These are phyloP conservation scores for Usnea hakonensis DNA, from an alignment of 495 filamentous ascomycete species.

Conservation along the genomic window DNA sequence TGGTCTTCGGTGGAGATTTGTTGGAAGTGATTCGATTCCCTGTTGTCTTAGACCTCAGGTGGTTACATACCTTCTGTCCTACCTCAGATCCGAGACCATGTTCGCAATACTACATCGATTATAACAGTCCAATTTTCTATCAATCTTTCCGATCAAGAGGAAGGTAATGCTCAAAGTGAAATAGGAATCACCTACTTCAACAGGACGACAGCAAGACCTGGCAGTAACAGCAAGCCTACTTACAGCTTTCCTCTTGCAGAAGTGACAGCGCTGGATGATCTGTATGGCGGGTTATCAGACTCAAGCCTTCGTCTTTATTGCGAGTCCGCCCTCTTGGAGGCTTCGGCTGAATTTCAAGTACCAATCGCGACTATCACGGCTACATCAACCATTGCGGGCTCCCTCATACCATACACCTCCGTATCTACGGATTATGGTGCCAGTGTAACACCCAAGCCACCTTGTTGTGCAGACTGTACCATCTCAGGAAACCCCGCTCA, in stretches of 20 bases:
- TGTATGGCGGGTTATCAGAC: background rate
- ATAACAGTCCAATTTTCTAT: background rate
- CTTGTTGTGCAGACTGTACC: background rate
- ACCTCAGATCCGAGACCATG: background rate
- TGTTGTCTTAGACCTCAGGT: too few relatives aligned
- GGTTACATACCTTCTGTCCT: background rate
- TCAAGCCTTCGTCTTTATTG: background rate
- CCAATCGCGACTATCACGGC: background rate
- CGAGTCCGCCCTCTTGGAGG: background rate
- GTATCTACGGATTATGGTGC: background rate
- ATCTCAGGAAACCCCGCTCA: too few relatives aligned
- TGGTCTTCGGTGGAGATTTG: background rate
- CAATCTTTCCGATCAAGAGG: background rate
- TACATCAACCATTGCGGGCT: background rate
- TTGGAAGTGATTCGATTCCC: background rate
- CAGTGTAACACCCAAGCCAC: background rate
- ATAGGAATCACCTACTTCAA: background rate
- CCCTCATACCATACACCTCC: background rate
- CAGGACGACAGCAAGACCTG: background rate
- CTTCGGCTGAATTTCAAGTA: background rate
- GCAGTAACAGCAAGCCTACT: background rate
- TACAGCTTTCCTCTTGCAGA: background rate
- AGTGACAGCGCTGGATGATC: background rate
- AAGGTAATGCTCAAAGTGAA: background rate
- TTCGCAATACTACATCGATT: background rate